Conservation (phyloP, 108 stramenopile species). For the Pseudonitzschia pungens region DNA sequence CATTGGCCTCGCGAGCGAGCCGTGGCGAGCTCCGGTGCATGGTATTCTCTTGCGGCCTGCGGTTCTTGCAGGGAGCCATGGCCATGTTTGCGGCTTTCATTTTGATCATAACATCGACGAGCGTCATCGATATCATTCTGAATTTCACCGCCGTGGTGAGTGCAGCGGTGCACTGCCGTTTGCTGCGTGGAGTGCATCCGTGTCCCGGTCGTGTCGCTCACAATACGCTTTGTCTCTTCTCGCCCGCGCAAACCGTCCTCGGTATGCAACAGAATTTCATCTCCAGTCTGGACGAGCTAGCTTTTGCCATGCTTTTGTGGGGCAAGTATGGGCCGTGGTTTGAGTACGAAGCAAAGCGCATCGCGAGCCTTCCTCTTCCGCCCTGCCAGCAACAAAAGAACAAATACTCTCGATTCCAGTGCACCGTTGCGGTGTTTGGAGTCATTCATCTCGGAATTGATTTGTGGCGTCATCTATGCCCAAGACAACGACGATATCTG, state of each 20-base stretch:
- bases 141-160: conserved; percentile 27
- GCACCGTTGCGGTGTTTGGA: not conserved
- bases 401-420: not conserved
- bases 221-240: too few relatives aligned
- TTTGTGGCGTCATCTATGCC: not conserved
- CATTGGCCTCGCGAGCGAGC: not conserved
- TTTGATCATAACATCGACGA: not conserved
- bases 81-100: conserved; percentile 2
- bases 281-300: conserved; percentile 12
- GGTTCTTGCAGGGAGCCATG: not conserved
- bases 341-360: not conserved
- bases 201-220: too few relatives aligned
- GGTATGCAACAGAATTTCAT: too few relatives aligned
- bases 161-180: too few relatives aligned
- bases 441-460: not conserved
- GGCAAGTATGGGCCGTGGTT: not conserved
- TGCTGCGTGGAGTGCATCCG: too few relatives aligned
- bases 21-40: too few relatives aligned
- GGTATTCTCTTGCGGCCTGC: not conserved
- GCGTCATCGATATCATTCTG: conserved; percentile 14
- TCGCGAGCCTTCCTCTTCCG: not conserved
- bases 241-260: too few relatives aligned
- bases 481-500: not conserved
- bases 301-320: not conserved
- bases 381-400: not conserved